Percentiles rank a stretch among this genome's conserved stretches.
These are phyloP conservation scores for Paracoccidioides lutzii DNA, from an alignment of 2,329 filamentous ascomycete genomes.

Conservation along the genomic window DNA sequence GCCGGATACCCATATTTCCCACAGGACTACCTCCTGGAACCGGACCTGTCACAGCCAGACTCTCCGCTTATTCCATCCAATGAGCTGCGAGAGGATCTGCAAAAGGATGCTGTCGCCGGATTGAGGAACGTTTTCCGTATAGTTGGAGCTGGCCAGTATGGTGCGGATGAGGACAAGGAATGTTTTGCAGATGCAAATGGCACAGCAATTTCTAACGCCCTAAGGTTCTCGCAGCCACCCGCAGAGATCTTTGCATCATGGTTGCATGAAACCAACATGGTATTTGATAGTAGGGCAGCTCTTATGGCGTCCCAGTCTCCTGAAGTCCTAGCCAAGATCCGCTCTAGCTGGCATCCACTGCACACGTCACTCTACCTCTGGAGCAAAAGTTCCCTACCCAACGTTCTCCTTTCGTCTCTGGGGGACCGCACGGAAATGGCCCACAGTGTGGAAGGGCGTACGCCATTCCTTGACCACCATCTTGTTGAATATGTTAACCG, in stretches of 20 bases:
- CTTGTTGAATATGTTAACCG: conserved; percentile 19
- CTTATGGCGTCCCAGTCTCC: background rate
- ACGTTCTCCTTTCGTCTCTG: conserved; percentile 30
- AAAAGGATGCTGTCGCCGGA: background rate
- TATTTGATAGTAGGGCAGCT: conserved; percentile 12
- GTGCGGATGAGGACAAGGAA: background rate
- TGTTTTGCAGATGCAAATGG: background rate
- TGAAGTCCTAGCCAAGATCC: conserved; percentile 17
- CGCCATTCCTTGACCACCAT: conserved; percentile 21
- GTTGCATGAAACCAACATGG: conserved; percentile 17
- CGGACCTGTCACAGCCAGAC: conserved; percentile 29
- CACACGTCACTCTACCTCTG: conserved; percentile 29
- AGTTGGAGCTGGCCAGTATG: background rate
- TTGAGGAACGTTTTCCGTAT: background rate
- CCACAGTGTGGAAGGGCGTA: conserved; percentile 26
- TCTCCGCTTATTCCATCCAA: conserved; percentile 12
- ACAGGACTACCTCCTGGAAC: conserved; percentile 38
- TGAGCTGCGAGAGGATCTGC: background rate
- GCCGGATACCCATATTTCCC: conserved; percentile 39
- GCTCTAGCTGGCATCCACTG: conserved; percentile 29
- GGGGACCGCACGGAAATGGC: conserved; percentile 37
- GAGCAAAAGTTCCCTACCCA: conserved; percentile 25
- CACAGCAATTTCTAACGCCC: background rate
- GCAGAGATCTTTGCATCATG: conserved; percentile 22
- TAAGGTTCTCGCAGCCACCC: background rate